Conservation (phyloP, 257 asterid species). For the Capsicum chinense region DNA sequence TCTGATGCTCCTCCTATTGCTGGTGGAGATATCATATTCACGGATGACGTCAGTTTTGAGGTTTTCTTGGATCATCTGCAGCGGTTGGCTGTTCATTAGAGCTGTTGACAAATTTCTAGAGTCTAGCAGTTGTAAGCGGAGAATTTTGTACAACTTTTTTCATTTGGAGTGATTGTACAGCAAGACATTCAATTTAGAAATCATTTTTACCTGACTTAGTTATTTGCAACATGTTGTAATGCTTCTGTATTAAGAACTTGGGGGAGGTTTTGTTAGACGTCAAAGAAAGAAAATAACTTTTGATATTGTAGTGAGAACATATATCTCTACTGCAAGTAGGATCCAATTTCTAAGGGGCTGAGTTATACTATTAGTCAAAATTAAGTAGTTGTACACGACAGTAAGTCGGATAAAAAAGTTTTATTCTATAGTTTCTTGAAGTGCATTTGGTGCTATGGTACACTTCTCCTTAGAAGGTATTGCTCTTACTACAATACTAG, state of each 20-base stretch:
- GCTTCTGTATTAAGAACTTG: slow-evolving; percentile 30
- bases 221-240: slow-evolving; percentile 31
- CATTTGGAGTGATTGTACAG: slow-evolving; percentile 53
- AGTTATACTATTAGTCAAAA: not conserved
- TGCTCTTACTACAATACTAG: no score
- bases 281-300: not conserved
- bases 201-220: slow-evolving; percentile 25
- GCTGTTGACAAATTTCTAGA: slow-evolving; percentile 41
- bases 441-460: no score
- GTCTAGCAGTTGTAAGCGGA: slow-evolving; percentile 50
- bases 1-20: slow-evolving; percentile 66
- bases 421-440: not conserved
- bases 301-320: not conserved
- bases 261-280: not conserved
- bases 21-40: slow-evolving; percentile 89
- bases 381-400: not conserved
- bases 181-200: slow-evolving; percentile 28
- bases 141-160: slow-evolving; percentile 50
- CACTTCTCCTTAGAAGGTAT: no score
- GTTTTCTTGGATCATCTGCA: slow-evolving; percentile 97
- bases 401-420: not conserved
- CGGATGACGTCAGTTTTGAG: slow-evolving; percentile 98
- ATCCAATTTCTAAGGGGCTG: slow-evolving; percentile 3
- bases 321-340: not conserved
- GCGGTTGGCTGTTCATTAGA: slow-evolving; percentile 91